A percentile compares a stretch with the other conserved stretches of the same genome.
Conservation (phyloP, 495 filamentous ascomycete species). For the Podospora didyma region DNA sequence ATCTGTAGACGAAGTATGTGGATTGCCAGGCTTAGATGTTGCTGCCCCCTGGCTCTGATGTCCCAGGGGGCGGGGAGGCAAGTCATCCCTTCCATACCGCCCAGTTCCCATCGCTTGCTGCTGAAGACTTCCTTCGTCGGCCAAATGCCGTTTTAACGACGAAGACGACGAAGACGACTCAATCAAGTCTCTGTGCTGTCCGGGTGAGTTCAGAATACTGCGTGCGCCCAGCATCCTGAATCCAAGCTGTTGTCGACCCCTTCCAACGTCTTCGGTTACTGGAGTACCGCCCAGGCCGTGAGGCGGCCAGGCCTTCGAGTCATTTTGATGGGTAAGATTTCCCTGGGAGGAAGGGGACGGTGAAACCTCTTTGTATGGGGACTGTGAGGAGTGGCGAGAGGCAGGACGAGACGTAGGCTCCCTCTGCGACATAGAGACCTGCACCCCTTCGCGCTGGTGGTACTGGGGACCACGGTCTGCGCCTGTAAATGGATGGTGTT, state of each 20-base stretch:
- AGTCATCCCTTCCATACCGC: neutral
- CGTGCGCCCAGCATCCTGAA: conserved; percentile 44
- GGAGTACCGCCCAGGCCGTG: conserved; percentile 24
- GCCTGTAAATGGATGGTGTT: neutral
- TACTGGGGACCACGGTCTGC: conserved; percentile 33
- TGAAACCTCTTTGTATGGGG: conserved; percentile 21
- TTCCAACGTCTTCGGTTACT: conserved; percentile 26
- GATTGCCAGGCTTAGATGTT: neutral
- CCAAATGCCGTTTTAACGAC: conserved; percentile 24
- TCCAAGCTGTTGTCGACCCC: conserved; percentile 29
- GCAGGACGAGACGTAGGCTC: conserved; percentile 44
- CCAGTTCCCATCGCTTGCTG: conserved; percentile 14
- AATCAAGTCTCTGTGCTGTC: neutral
- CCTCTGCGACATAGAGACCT: conserved; percentile 59
- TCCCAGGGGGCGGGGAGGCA: conserved; percentile 1
- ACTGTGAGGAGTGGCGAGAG: conserved; percentile 35
- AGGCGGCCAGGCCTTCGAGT: conserved; percentile 22
- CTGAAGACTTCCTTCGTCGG: neutral
- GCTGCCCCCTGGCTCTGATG: neutral
- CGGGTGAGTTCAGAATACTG: conserved; percentile 50
- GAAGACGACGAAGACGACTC: neutral
- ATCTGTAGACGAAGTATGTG: neutral
- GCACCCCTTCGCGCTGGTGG: conserved; percentile 50
- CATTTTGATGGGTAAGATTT: conserved; percentile 21
- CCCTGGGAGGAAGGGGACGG: conserved; percentile 24